Percentiles rank a stretch among this genome's conserved stretches.
phyloP scores from a whole-genome alignment of 2,329 filamentous ascomycete genomes.

The Nemania abortiva region DNA sequence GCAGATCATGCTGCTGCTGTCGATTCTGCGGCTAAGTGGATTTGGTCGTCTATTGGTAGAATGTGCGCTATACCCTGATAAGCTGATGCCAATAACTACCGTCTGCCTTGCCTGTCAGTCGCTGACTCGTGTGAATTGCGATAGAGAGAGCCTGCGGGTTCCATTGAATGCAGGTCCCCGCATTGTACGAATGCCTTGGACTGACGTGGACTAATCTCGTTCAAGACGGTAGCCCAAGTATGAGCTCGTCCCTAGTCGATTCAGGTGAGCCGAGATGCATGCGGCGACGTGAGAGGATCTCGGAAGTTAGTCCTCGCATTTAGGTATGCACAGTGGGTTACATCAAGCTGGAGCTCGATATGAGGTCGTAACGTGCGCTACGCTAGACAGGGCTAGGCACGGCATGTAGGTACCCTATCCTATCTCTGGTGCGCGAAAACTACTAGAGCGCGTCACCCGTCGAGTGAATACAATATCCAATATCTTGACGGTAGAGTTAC shows the following conservation, averaged over 20 bases:
- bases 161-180: conserved; percentile 45
- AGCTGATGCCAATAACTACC: conserved; percentile 30
- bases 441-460: conserved; percentile 24
- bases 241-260: conserved; percentile 41
- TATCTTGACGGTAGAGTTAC: conserved; percentile 32
- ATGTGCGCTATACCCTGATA: conserved; percentile 30
- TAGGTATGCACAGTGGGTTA: conserved; percentile 47
- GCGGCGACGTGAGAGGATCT: conserved; percentile 46
- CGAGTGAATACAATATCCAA: conserved; percentile 8
- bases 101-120: conserved; percentile 22
- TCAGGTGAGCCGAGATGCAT: conserved; percentile 46
- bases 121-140: conserved; percentile 20
- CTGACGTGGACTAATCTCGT: conserved; percentile 42
- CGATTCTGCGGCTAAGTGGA: conserved; percentile 26
- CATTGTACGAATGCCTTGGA: conserved; percentile 40
- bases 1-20: conserved; percentile 27
- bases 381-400: conserved; percentile 36
- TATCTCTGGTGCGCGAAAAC: conserved; percentile 39
- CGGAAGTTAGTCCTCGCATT: conserved; percentile 47
- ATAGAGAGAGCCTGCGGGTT: conserved; percentile 26
- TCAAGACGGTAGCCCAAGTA: conserved; percentile 42
- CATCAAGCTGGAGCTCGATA: conserved; percentile 43
- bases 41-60: conserved; percentile 24
- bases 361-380: conserved; percentile 37
- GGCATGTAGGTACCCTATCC: conserved; percentile 42